phyloP scores from a whole-genome alignment of 257 asterid species.

The Craterostigma plantagineum region DNA sequence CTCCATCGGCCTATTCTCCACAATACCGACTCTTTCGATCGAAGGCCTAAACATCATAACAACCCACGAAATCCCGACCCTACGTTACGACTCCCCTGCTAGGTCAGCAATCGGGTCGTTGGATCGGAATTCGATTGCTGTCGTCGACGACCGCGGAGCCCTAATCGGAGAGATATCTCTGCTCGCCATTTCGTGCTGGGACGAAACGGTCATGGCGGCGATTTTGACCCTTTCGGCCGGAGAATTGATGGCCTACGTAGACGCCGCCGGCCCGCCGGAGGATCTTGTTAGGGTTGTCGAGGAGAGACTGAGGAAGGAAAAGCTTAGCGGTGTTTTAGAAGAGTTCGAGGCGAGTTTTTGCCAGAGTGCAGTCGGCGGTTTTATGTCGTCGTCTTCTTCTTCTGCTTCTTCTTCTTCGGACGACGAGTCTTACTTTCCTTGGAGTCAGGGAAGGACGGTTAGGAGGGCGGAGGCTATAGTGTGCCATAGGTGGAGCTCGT shows the following conservation, averaged over 20 bases:
- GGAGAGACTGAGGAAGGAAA: conserved; percentile 37
- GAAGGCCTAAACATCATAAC: conserved; percentile 34
- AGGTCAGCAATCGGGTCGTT: not conserved
- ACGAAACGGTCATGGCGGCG: conserved; percentile 50
- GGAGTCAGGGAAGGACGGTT: conserved; percentile 41
- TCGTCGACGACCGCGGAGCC: conserved; percentile 33
- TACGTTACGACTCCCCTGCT: conserved; percentile 19
- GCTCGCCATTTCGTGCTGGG: conserved; percentile 35
- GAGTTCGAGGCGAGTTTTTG: conserved; percentile 19
- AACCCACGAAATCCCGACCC: conserved; percentile 14
- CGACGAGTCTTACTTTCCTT: conserved; percentile 19
- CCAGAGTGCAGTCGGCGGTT: conserved; percentile 10
- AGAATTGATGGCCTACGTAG: conserved; percentile 68
- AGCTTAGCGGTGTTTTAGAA: conserved; percentile 30
- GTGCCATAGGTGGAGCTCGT: conserved; percentile 59
- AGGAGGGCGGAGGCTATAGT: conserved; percentile 67
- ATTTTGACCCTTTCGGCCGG: conserved; percentile 55
- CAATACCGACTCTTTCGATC: conserved; percentile 37
- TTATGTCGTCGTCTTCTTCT: too few relatives aligned
- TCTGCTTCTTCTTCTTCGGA: conserved; percentile 18
- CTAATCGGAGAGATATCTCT: conserved; percentile 73
- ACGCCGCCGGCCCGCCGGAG: conserved; percentile 64
- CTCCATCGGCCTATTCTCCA: conserved; percentile 52
- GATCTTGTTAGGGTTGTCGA: conserved; percentile 36
- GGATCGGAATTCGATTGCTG: conserved; percentile 61